A percentile compares a stretch with the other conserved stretches of the same genome.
Conservation (phyloP, 2,329 filamentous ascomycete species). For the Pseudogymnoascus sp. region DNA sequence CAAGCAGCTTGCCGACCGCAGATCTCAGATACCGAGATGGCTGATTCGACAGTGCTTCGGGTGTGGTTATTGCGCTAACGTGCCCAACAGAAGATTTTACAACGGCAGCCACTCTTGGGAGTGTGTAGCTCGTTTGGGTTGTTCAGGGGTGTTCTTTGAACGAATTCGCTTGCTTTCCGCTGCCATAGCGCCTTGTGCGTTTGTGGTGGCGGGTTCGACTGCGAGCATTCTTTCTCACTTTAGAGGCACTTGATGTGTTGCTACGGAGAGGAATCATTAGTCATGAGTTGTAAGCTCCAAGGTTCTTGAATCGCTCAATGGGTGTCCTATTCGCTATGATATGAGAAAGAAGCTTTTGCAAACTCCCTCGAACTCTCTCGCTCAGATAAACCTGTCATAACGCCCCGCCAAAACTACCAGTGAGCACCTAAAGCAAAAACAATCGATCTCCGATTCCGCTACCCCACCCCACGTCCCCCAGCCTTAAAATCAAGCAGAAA, state of each 20-base stretch:
- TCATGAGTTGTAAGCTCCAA: neutral
- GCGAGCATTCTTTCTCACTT: slow-evolving; percentile 10
- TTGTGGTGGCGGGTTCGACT: neutral
- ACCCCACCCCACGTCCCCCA: neutral
- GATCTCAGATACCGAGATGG: slow-evolving; percentile 7
- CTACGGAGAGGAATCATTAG: neutral
- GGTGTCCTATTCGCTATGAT: neutral
- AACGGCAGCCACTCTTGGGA: neutral
- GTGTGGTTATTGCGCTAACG: neutral
- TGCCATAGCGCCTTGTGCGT: slow-evolving; percentile 3
- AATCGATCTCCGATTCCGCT: neutral
- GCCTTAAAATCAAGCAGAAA: neutral
- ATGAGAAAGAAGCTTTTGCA: neutral
- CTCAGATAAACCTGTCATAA: neutral
- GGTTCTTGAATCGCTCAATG: neutral
- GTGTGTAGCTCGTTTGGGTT: neutral
- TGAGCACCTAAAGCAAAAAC: neutral
- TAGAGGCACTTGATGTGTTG: neutral
- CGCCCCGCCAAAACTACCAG: neutral
- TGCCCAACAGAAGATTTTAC: neutral
- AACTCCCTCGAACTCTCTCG: neutral
- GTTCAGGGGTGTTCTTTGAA: slow-evolving; percentile 3
- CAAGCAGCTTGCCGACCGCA: slow-evolving; percentile 1
- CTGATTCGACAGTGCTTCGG: slow-evolving; percentile 2
- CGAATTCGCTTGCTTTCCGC: slow-evolving; percentile 8